A percentile compares a stretch with the other conserved stretches of the same genome.
Evolutionary conservation across 116 monocot species (phyloP).

Genomic region (Iris pallida): DNA sequence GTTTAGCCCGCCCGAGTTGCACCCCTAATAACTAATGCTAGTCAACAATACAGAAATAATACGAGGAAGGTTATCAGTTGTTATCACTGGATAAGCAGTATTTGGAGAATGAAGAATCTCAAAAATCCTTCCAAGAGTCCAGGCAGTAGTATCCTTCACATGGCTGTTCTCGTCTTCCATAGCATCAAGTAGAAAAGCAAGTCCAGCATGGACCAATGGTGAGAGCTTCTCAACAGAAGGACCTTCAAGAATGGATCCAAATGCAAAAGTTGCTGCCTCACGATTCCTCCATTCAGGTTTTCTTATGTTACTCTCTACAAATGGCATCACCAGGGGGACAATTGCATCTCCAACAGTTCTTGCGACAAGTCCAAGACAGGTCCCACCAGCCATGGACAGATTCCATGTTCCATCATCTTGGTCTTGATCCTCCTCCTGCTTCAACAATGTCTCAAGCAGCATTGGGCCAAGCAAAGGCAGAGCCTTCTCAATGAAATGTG

Average conservation of each 20-base stretch:
- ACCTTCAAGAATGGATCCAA: conserved; percentile 83
- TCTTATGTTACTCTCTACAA: conserved; percentile 62
- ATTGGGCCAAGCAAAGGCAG: conserved; percentile 58
- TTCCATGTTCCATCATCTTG: conserved; percentile 80
- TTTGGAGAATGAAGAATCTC: conserved; percentile 64
- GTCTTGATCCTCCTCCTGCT: conserved; percentile 81
- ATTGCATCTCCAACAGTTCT: conserved; percentile 62
- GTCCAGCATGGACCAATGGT: conserved; percentile 56
- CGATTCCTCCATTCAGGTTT: conserved; percentile 58
- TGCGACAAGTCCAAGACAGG: conserved; percentile 73
- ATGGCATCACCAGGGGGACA: conserved; percentile 74
- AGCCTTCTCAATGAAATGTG: conserved; percentile 37
- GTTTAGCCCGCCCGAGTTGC: too few relatives aligned
- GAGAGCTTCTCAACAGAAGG: conserved; percentile 54
- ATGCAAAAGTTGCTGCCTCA: conserved; percentile 85
- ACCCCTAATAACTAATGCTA: conserved; percentile 53
- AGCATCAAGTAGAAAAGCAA: conserved; percentile 68
- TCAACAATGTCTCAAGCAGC: conserved; percentile 66
- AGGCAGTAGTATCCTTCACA: conserved; percentile 81
- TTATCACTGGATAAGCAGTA: conserved; percentile 36
- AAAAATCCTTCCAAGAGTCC: conserved; percentile 78
- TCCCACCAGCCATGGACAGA: conserved; percentile 89
- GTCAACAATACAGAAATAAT: conserved; percentile 63
- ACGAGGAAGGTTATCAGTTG: conserved; percentile 36
- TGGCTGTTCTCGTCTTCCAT: conserved; percentile 74